Evolutionary conservation across 176 grass and related monocot species (phyloP).

Genomic region (Aegilops bicornis): DNA sequence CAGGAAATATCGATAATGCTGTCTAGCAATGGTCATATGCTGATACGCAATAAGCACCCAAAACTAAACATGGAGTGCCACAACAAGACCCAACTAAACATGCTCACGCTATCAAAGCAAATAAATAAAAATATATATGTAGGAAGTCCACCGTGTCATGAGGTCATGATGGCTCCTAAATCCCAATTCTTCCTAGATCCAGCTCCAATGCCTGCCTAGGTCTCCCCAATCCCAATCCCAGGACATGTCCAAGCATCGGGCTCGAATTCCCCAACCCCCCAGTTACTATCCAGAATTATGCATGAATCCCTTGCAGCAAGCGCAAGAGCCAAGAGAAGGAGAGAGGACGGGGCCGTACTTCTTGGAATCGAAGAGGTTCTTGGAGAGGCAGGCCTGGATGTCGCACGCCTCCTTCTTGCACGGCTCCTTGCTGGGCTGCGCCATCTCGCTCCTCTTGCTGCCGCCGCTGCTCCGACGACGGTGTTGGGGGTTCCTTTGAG

Average conservation of each 20-base stretch:
- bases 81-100: background rate
- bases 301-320: background rate
- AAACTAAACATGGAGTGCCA: background rate
- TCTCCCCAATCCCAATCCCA: background rate
- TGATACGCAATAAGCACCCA: background rate
- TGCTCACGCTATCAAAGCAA: background rate
- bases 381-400: slow-evolving; percentile 91
- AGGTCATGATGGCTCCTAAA: background rate
- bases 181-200: background rate
- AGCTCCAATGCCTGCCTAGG: background rate
- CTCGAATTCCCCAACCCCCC: background rate
- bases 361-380: slow-evolving; percentile 84
- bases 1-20: background rate
- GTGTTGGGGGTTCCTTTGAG: too few relatives aligned
- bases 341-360: slow-evolving; percentile 21
- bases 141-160: background rate
- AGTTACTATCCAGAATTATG: background rate
- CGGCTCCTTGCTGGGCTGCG: slow-evolving; percentile 75
- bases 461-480: background rate
- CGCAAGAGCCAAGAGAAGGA: background rate
- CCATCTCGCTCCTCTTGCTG: slow-evolving; percentile 36
- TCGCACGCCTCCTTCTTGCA: slow-evolving; percentile 96
- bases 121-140: background rate
- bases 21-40: background rate
- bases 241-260: background rate